Evolutionary conservation across 2,329 filamentous ascomycete genomes (phyloP), one percentile per base, ranked within the genome.

Genomic region (Tolypocladium tundrense): DNA sequence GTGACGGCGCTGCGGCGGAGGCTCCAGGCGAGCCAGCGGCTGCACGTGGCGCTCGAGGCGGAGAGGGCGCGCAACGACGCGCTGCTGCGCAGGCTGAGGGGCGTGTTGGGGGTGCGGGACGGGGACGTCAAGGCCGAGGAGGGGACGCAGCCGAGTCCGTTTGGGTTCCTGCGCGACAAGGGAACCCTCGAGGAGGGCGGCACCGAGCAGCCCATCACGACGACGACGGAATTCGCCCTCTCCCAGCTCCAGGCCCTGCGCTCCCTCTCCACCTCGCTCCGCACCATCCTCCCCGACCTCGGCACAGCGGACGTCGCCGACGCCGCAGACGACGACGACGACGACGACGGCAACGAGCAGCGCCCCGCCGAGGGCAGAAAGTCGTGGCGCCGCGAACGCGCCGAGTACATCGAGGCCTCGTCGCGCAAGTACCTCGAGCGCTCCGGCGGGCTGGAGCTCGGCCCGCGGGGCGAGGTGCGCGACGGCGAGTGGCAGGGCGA

Each of bases 181-280:
- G 78, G 78, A 53, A 75, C 74, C 54, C 73, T 86, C 21, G 68
- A 69, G 40, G 76, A 77, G 16, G 79, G 81, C 54, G 80, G 79
- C 58, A 73, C 77, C 14, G 72, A 78, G 45, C 76, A 76, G 5
- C 82, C 87, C 13, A 77, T 91, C 35, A 81, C 82, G 13, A 90
- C 88, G 4, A 90, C 88, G 21, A 83, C 88, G 0, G 81, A 84
- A 19, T 96, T 97, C 70, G 86, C 90, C 0, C 79, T 95, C 24
- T 88, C 88, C 2, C 93, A 97, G 69, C 78, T 97, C 24, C 90
- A 91, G 35, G 85, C 90, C 0, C 77, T 99, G 52, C 85, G 89
- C 59, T 76, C 84, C 9, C 77, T 95, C 27, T 83, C 80, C 3
- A 69, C 72, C 4, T 77, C 77, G 9, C 76, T 96, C 54, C 78